These are phyloP conservation scores for Stagonosporopsis chrysanthemi DNA, from an alignment of 2,329 filamentous ascomycete genomes.

Conservation along the genomic window DNA sequence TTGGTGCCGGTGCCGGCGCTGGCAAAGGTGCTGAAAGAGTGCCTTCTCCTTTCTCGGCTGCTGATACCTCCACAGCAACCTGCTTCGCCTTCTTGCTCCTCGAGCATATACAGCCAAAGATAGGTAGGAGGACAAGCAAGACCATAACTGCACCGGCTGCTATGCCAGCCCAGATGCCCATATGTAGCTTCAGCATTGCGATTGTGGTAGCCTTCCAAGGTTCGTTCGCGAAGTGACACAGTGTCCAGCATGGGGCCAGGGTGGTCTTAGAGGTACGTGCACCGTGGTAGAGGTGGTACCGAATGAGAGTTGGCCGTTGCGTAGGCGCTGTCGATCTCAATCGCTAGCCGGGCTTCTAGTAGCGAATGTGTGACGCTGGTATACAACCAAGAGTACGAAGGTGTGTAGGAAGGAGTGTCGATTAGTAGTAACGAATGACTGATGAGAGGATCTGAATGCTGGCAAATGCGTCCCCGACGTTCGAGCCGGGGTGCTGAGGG, in stretches of 20 bases:
- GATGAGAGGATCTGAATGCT: not conserved
- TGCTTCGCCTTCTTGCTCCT: conserved; percentile 11
- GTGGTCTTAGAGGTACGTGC: not conserved
- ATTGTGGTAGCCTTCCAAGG: not conserved
- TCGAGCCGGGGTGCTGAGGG: not conserved
- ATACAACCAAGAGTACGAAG: not conserved
- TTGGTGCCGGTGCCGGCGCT: conserved; percentile 4
- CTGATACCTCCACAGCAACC: not conserved
- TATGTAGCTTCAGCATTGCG: conserved; percentile 13
- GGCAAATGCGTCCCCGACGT: not conserved
- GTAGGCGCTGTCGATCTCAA: conserved; percentile 2
- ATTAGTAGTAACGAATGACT: not conserved
- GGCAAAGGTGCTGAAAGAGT: conserved; percentile 1
- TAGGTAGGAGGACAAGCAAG: conserved; percentile 10
- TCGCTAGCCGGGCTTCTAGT: not conserved
- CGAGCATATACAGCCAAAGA: conserved; percentile 16
- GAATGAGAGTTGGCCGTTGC: not conserved
- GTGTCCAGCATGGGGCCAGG: not conserved
- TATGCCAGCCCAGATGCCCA: conserved; percentile 17
- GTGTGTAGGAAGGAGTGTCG: not conserved
- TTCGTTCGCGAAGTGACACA: not conserved
- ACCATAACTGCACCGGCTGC: conserved; percentile 16
- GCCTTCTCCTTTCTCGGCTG: conserved; percentile 16
- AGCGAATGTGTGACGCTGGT: not conserved
- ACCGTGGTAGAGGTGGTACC: not conserved